Conservation (phyloP, 176 grass and related monocot species). For the Musa acuminata region DNA sequence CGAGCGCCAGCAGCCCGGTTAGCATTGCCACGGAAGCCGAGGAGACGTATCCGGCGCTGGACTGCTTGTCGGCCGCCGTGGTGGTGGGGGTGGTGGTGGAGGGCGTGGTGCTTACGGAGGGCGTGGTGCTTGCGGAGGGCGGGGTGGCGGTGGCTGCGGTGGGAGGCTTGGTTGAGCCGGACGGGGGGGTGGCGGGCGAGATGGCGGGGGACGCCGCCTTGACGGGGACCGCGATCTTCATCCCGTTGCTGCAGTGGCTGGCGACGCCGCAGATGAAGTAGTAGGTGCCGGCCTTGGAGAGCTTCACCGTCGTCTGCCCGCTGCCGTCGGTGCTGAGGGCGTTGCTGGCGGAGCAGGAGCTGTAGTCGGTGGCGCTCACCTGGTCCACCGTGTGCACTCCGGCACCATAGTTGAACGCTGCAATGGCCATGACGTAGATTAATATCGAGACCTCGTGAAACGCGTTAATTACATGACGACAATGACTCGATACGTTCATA, state of each 20-base stretch:
- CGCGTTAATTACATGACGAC: too few species aligned
- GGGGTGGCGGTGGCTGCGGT: background rate
- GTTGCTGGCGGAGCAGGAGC: conserved; percentile 35
- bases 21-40: background rate
- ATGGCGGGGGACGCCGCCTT: background rate
- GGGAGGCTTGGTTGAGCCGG: background rate
- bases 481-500: too few species aligned
- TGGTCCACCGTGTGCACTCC: conserved; percentile 40
- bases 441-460: too few species aligned
- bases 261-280: conserved; percentile 65
- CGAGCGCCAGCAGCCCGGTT: background rate
- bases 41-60: background rate
- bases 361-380: conserved; percentile 41
- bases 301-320: conserved; percentile 30
- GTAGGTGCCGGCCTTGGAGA: conserved; percentile 28
- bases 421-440: background rate
- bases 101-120: too few species aligned
- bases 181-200: conserved; percentile 8
- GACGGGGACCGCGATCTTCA: conserved; percentile 58
- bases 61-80: too few species aligned
- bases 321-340: conserved; percentile 19
- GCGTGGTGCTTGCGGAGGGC: background rate
- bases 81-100: too few species aligned
- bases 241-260: conserved; percentile 44
- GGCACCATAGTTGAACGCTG: conserved; percentile 49